These are phyloP conservation scores for Vigna mungo DNA, from an alignment of 306 rosid genomes.

Conservation along the genomic window DNA sequence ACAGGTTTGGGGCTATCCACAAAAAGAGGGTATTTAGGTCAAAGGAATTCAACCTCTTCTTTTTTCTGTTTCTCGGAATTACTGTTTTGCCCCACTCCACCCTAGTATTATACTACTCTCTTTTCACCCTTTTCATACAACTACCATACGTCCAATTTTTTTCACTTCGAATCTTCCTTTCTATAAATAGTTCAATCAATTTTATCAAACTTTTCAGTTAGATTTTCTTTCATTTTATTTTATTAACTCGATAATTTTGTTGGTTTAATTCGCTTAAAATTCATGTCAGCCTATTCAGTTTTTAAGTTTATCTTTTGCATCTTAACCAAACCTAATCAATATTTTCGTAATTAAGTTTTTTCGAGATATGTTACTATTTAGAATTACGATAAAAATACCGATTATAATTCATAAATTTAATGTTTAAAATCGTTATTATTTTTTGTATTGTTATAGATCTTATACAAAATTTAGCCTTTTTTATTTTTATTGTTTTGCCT, in stretches of 20 bases:
- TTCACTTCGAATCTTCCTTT: background rate
- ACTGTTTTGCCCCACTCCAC: conserved; percentile 70
- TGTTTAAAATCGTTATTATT: no score
- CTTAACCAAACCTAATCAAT: background rate
- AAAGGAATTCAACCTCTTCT: conserved; percentile 42
- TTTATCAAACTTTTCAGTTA: no score
- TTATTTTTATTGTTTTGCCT: no score
- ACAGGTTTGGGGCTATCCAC: conserved; percentile 57
- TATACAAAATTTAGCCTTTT: no score
- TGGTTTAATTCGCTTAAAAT: background rate
- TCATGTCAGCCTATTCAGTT: background rate
- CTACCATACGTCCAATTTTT: no score
- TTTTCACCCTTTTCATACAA: background rate
- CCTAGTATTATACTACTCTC: no score
- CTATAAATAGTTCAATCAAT: background rate
- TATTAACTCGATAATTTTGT: background rate
- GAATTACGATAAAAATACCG: no score
- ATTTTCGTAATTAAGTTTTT: background rate
- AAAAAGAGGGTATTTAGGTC: conserved; percentile 91
- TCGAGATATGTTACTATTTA: background rate
- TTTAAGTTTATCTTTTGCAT: background rate
- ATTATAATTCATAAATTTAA: no score
- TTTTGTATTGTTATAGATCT: no score
- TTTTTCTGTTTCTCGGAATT: conserved; percentile 44
- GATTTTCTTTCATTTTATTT: background rate